phyloP scores from a whole-genome alignment of 2,329 filamentous ascomycete genomes.

The Monosporascus sp. region DNA sequence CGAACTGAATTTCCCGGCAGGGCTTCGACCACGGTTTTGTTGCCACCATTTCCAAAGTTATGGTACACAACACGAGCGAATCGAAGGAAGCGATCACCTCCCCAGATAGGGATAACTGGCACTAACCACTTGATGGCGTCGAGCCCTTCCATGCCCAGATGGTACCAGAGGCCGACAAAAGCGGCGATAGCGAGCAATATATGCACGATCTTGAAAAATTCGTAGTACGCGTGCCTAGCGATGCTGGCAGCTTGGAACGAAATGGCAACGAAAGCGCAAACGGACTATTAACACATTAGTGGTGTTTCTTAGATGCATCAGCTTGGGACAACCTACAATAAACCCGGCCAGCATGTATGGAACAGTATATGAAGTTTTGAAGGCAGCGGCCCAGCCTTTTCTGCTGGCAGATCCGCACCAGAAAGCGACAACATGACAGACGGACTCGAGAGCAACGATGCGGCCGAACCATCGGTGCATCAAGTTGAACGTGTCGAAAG shows the following conservation, averaged over 20 bases:
- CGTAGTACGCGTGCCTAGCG: constrained; percentile 73
- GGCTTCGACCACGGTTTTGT: constrained; percentile 66
- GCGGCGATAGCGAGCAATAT: constrained; percentile 57
- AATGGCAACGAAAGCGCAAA: constrained; percentile 57
- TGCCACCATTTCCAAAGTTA: constrained; percentile 64
- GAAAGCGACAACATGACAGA: constrained; percentile 62
- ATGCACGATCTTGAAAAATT: constrained; percentile 70
- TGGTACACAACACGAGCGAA: constrained; percentile 56
- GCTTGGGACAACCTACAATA: constrained; percentile 45
- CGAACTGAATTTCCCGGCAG: constrained; percentile 71
- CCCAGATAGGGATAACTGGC: constrained; percentile 63
- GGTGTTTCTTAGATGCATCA: neutral
- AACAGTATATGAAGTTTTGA: constrained; percentile 30
- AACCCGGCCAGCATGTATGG: constrained; percentile 58
- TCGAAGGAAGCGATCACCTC: constrained; percentile 56
- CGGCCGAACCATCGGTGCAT: constrained; percentile 77
- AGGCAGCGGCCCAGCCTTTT: constrained; percentile 45
- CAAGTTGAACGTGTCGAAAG: constrained; percentile 79
- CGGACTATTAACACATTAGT: constrained; percentile 38
- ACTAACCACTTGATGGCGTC: constrained; percentile 56
- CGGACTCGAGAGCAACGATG: constrained; percentile 65
- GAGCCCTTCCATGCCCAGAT: constrained; percentile 50
- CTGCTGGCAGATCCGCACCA: constrained; percentile 37
- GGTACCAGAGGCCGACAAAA: constrained; percentile 64
- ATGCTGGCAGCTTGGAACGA: constrained; percentile 65